Evolutionary conservation across 225 moss, liverwort and hornwort species (phyloP).

Genomic region (Asterella californica): DNA sequence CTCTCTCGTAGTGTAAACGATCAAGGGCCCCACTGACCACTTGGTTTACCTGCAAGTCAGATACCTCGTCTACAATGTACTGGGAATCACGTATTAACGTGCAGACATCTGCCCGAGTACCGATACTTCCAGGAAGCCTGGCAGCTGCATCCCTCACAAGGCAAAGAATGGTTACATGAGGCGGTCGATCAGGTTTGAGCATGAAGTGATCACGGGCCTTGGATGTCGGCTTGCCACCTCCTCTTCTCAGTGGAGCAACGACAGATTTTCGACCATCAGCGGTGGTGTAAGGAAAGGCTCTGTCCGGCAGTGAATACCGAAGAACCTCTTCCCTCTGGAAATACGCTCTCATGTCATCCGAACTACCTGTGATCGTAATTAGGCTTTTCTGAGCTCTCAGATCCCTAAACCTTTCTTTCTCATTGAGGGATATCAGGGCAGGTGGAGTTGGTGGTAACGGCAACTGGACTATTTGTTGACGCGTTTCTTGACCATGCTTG

Average conservation of each 20-base stretch:
- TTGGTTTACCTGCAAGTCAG: conserved; percentile 78
- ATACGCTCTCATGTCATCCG: conserved; percentile 74
- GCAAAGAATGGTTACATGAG: conserved; percentile 80
- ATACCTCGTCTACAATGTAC: conserved; percentile 77
- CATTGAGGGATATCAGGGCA: conserved; percentile 58
- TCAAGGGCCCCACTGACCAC: conserved; percentile 89
- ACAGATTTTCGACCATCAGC: conserved; percentile 75
- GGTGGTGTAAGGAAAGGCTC: conserved; percentile 68
- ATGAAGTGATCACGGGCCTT: conserved; percentile 84
- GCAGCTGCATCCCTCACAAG: conserved; percentile 82
- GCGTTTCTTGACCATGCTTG: conserved; percentile 77
- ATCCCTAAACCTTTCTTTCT: conserved; percentile 77
- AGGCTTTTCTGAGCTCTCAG: conserved; percentile 75
- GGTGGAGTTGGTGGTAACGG: conserved; percentile 75
- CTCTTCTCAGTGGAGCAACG: conserved; percentile 72
- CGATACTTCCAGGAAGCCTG: conserved; percentile 79
- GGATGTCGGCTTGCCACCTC: conserved; percentile 75
- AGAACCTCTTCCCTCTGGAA: conserved; percentile 71
- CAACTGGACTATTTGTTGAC: conserved; percentile 66
- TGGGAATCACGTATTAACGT: conserved; percentile 78
- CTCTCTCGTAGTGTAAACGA: conserved; percentile 80
- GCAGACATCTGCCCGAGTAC: conserved; percentile 81
- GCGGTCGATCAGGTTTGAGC: conserved; percentile 74
- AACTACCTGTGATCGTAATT: conserved; percentile 70
- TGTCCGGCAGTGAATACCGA: conserved; percentile 71